Base-by-base conservation (phyloP, 352 stramenopile genomes). In the Phytopythium helicoides region DNA sequence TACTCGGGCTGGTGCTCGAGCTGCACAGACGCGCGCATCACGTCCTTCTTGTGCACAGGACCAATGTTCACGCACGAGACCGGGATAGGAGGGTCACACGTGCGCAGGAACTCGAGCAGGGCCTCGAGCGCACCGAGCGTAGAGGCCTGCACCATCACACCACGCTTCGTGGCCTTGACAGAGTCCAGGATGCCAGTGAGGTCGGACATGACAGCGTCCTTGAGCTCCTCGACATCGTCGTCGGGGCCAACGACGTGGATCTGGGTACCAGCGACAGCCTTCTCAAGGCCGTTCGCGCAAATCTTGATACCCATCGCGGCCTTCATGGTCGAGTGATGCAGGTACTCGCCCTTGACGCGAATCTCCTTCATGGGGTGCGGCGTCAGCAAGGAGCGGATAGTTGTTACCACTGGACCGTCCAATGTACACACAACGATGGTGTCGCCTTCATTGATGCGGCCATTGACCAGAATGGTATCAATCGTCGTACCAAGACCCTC, bases 291-390 rank as follows among this genome's bases (percentile, higher is more conserved):
- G 48, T 96, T 81, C 12, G 96, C 97, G 60, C 95, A 97, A 47
- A 99, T 96, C 79, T 99, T 99, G 19, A 99, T 90, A 61, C 97
- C 97, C 71, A 99, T 97, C n/a, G 97, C 97, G 22, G 94, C 97
- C 59, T 98, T 97, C 61, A 99, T 96, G 56, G 86, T 81, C 50
- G 98, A 94, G 73, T 99, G 96, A 71, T 99, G 95, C 49, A 99
- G 77, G 66, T 95, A 97, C 54, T 94, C 86, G 31, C 79, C 82
- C 77, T 96, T 97, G 53, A 97, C 81, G 52, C 97, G 92, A 66
- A 99, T 98, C 71, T 99, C 97, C 56, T 98, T 90, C 76, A 96
- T 98, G 6, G 97, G 97, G 58, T 98, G 96, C 47, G 97, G 97
- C n/a, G 97, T 99, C 37, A 99, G 64, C 38, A 99, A 73, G 23